Evolutionary conservation across 2,329 filamentous ascomycete species (phyloP), one percentile per base, ranked within the genome.

Genomic region (Didymella exigua): DNA sequence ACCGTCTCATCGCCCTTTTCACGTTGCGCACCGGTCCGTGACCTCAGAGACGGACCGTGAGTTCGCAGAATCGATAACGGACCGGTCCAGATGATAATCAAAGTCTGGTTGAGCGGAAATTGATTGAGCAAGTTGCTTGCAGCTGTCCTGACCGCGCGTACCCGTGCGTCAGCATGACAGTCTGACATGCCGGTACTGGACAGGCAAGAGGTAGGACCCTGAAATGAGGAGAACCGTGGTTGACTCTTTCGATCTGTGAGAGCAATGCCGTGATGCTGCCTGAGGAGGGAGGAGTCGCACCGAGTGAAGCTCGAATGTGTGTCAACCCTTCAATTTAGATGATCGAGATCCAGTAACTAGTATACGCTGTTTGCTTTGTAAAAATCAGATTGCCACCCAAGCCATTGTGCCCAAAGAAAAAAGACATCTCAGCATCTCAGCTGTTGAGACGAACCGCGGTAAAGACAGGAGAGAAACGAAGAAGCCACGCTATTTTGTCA

Each of bases 371-470:
- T 59, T 54, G 58, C 56, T 52, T 45, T 54, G 42, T 54, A 53
- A 54, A 50, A 38, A 42, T 61, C 59, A 63, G 59, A 61, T 61
- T 50, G 60, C 60, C 60, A 45, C 59, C 60, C 60, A 63, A 59
- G 34, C 58, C 51, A 52, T 38, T 54, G 44, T 51, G 58, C 54
- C 55, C 56, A 55, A 45, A 49, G 37, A 38, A 31, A 52, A 45
- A 40, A 31, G 10, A 34, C 13, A 31, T 19, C 29, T 36, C 40
- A 27, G 38, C 13, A 31, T 19, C 29, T 36, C 40, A 27, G 38
- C 45, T 14, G 19, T 47, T 11, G 18, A 27, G 54, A 40, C 14
- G 42, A 49, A 26, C 41, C 52, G 51, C 58, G 53, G 52, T 54
- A 62, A 53, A 57, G 49, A 63, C 52, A 62, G 52, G 40, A 57